Percentiles rank a stretch among this genome's conserved stretches.
Conservation (phyloP, 2,329 filamentous ascomycete genomes). For the Pseudocercospora cruenta region DNA sequence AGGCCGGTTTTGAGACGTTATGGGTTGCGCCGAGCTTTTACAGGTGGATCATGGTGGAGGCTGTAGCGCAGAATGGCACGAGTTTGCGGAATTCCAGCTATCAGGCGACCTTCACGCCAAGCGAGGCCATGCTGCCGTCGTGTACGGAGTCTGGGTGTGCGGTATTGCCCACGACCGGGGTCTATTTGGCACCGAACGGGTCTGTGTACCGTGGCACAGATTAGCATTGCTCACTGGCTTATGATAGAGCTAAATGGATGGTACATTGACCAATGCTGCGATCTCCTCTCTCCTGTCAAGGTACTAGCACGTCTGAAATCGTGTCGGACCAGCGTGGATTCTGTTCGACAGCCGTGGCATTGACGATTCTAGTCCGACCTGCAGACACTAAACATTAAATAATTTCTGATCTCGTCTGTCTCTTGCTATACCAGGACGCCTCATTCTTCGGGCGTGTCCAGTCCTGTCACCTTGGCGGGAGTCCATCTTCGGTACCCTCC, state of each 20-base stretch:
- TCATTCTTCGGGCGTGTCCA: background rate
- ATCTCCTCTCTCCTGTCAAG: too few species aligned
- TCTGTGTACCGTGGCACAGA: conserved; percentile 1
- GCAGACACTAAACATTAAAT: background rate
- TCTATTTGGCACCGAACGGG: background rate
- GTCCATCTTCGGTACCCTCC: background rate
- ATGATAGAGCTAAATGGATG: background rate
- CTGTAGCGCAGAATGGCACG: conserved; percentile 9
- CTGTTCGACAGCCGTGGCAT: background rate
- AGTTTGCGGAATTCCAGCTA: conserved; percentile 33
- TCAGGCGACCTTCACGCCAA: conserved; percentile 24
- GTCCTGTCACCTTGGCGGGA: background rate
- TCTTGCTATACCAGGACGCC: background rate
- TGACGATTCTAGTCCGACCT: background rate
- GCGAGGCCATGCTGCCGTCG: background rate
- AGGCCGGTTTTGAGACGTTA: conserved; percentile 11
- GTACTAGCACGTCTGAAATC: too few species aligned
- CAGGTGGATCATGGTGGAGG: conserved; percentile 8
- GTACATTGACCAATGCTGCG: too few species aligned
- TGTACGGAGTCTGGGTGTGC: background rate
- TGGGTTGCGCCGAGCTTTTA: conserved; percentile 1
- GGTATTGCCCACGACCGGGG: background rate
- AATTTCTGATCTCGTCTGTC: background rate
- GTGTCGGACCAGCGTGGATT: too few species aligned
- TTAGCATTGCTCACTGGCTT: background rate